These are phyloP conservation scores for Pestalotiopsis sp. DNA, from an alignment of 2,329 filamentous ascomycete genomes.

Conservation along the genomic window DNA sequence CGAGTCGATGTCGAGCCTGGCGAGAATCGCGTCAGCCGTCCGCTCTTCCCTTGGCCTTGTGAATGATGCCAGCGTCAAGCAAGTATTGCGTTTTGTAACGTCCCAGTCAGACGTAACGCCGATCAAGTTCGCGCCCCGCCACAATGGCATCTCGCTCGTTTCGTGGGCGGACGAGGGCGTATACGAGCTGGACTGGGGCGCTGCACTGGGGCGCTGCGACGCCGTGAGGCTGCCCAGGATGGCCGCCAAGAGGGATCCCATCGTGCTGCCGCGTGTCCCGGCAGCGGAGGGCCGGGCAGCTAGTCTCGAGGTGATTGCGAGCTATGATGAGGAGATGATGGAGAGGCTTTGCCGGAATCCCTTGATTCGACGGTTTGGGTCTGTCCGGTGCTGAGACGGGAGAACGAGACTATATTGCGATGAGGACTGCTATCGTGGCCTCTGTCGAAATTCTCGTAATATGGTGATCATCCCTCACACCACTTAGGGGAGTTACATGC, in stretches of 20 bases:
- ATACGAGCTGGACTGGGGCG: conserved; percentile 31
- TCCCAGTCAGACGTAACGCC: conserved; percentile 11
- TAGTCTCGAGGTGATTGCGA: conserved; percentile 28
- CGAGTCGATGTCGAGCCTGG: conserved; percentile 13
- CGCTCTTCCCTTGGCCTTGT: conserved; percentile 21
- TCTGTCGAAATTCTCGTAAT: too few species aligned
- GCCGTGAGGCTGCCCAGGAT: conserved; percentile 27
- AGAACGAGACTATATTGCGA: too few species aligned
- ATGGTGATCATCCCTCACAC: too few species aligned
- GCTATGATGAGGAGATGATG: conserved; percentile 22
- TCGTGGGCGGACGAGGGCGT: conserved; percentile 32
- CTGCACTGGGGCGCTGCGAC: conserved; percentile 26
- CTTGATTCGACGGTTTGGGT: conserved; percentile 21
- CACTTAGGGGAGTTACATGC: too few species aligned
- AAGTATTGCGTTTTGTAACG: conserved; percentile 23
- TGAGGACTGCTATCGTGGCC: too few species aligned
- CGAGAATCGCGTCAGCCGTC: conserved; percentile 23
- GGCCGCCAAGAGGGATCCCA: conserved; percentile 24
- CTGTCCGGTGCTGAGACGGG: conserved; percentile 18
- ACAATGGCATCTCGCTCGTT: conserved; percentile 29
- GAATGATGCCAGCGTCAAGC: conserved; percentile 20
- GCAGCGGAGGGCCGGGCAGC: conserved; percentile 11
- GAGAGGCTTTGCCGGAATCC: conserved; percentile 19
- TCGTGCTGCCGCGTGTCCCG: conserved; percentile 30
- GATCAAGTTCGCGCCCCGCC: conserved; percentile 22